Percentiles rank a stretch among this genome's conserved stretches.
Conservation (phyloP, 177 flowering plant genomes). For the Vitis hybrid region DNA sequence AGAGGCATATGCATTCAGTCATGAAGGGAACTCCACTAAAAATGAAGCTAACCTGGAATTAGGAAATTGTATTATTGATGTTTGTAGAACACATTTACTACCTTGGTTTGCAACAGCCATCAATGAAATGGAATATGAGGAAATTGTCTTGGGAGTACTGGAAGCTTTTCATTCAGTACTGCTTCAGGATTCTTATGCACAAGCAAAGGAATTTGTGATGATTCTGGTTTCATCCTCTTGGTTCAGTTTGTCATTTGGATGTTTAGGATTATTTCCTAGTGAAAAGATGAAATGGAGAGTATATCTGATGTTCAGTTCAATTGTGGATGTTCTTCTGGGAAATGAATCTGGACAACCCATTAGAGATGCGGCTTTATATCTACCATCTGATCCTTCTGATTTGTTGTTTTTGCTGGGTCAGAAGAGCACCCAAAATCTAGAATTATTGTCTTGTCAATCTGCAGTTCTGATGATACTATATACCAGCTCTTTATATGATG, state of each 20-base stretch:
- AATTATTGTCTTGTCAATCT: conserved; percentile 66
- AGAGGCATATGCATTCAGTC: conserved; percentile 62
- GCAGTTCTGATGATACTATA: conserved; percentile 67
- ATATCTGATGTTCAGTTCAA: conserved; percentile 67
- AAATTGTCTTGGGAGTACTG: conserved; percentile 58
- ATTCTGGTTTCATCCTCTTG: conserved; percentile 63
- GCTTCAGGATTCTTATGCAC: conserved; percentile 43
- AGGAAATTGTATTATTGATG: conserved; percentile 34
- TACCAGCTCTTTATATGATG: conserved; percentile 64
- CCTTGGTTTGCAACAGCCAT: conserved; percentile 61
- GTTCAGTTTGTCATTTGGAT: conserved; percentile 78
- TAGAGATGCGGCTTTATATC: conserved; percentile 60
- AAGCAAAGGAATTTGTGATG: conserved; percentile 42
- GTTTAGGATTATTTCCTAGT: conserved; percentile 73
- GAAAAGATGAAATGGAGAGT: conserved; percentile 73
- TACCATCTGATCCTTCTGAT: conserved; percentile 90
- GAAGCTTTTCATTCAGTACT: conserved; percentile 75
- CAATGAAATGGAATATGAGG: conserved; percentile 60
- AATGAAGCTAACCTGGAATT: conserved; percentile 25
- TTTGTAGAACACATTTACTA: conserved; percentile 54
- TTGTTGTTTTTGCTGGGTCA: conserved; percentile 82
- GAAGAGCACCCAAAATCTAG: conserved; percentile 47
- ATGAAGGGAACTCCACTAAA: conserved; percentile 22
- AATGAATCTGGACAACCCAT: conserved; percentile 63
- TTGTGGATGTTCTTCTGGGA: conserved; percentile 61